Conservation (phyloP, 192 early-diverging fungal species). For the Spizellomyces sp. region DNA sequence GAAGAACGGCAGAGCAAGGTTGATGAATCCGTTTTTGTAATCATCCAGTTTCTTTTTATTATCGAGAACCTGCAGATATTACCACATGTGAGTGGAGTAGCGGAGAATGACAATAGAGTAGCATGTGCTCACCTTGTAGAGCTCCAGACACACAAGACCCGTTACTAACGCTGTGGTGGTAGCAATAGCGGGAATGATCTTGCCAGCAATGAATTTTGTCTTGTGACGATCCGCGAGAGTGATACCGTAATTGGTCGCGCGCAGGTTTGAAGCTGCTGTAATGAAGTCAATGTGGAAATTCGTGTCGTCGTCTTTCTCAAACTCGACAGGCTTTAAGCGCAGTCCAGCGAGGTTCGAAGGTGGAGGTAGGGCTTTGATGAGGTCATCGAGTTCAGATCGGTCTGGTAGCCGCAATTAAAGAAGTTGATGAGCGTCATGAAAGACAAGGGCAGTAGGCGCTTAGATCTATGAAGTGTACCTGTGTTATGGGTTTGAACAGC, state of each 20-base stretch:
- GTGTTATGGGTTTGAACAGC: conserved; percentile 47
- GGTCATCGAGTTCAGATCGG: conserved; percentile 59
- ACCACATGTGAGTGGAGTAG: background rate
- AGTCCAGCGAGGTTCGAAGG: conserved; percentile 81
- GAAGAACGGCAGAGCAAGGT: conserved; percentile 97
- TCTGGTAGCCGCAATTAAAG: conserved; percentile 5
- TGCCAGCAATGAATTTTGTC: conserved; percentile 96
- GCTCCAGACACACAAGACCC: conserved; percentile 95
- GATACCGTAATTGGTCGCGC: conserved; percentile 86
- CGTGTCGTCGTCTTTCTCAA: conserved; percentile 99
- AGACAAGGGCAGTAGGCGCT: background rate
- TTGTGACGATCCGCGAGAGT: conserved; percentile 81
- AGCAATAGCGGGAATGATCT: conserved; percentile 97
- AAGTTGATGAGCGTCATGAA: conserved; percentile 11
- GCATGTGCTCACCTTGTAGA: conserved; percentile 75
- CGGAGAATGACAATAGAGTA: background rate
- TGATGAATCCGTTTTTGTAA: conserved; percentile 99
- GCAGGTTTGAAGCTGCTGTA: conserved; percentile 95
- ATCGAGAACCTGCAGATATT: conserved; percentile 58
- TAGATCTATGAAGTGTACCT: conserved; percentile 24
- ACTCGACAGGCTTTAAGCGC: conserved; percentile 88
- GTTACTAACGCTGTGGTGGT: conserved; percentile 96
- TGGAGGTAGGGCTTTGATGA: conserved; percentile 72
- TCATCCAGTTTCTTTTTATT: conserved; percentile 82
- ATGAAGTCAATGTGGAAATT: conserved; percentile 99